phyloP scores from a whole-genome alignment of 1,139 yeast genomes.

The Saccharomycopsis hybrid region DNA sequence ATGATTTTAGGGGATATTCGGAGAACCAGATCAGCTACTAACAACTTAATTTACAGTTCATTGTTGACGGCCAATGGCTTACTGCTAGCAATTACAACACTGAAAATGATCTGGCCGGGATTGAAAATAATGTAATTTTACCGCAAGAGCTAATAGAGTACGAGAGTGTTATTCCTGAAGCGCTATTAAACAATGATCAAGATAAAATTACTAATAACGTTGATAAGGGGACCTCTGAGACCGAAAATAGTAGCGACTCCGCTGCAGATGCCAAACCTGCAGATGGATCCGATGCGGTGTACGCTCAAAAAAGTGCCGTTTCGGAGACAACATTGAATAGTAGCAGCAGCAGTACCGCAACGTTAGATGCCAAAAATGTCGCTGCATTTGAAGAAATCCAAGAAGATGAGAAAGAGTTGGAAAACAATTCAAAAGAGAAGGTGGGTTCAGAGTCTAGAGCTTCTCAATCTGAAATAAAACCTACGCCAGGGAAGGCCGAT shows the following conservation, averaged over 20 bases:
- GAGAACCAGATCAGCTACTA: background rate
- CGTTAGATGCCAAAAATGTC: background rate
- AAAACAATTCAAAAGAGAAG: no score
- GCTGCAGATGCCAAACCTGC: no score
- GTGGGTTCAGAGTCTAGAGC: no score
- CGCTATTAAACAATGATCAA: background rate
- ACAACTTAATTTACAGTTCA: constrained; percentile 34
- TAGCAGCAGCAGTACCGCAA: constrained; percentile 3
- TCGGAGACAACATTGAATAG: background rate
- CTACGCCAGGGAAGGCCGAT: no score
- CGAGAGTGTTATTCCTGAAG: constrained; percentile 12
- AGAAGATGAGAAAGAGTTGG: background rate
- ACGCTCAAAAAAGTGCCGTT: background rate
- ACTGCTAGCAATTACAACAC: constrained; percentile 36
- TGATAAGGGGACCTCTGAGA: background rate
- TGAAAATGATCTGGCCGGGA: constrained; percentile 42
- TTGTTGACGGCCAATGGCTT: constrained; percentile 63
- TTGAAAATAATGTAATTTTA: constrained; percentile 46
- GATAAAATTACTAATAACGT: background rate
- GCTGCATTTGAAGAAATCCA: constrained; percentile 1
- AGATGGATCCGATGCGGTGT: background rate
- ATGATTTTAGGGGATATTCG: no score
- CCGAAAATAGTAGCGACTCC: no score
- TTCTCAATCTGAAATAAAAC: no score
- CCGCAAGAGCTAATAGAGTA: constrained; percentile 32